Percentiles rank a stretch among this genome's conserved stretches.
Conservation (phyloP, 31 red algal genomes). For the Odonthalia washingtoniensis region DNA sequence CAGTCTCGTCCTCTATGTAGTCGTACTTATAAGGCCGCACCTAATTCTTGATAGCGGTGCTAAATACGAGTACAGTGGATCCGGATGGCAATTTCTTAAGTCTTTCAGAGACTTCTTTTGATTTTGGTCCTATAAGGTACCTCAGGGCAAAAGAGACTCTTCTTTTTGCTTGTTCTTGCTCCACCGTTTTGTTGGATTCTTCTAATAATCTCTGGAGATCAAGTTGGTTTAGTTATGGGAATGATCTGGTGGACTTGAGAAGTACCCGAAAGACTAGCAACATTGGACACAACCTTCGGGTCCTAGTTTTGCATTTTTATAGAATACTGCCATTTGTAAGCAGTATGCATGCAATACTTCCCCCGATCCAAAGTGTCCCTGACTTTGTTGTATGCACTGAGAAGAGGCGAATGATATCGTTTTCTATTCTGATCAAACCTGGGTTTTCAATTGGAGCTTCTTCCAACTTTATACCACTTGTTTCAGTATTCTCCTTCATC, state of each 20-base stretch:
- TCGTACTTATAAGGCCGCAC: not conserved
- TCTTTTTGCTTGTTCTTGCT: conserved; percentile 29
- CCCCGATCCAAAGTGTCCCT: not conserved
- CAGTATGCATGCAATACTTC: not conserved
- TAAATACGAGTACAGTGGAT: conserved; percentile 20
- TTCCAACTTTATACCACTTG: not conserved
- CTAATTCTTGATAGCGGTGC: not conserved
- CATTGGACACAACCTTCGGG: not conserved
- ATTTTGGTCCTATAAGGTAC: conserved; percentile 9
- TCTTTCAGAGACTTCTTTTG: not conserved
- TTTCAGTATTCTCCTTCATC: not conserved
- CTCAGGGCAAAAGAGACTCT: conserved; percentile 32
- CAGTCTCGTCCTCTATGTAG: conserved; percentile 23
- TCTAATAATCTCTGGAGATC: not conserved
- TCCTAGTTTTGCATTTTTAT: not conserved
- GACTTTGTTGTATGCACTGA: not conserved
- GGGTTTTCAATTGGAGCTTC: not conserved
- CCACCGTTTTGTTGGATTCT: no score
- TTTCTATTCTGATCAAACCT: not conserved
- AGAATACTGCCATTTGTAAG: not conserved
- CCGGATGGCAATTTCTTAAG: conserved; percentile 2
- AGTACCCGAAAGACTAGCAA: not conserved
- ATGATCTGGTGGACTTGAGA: not conserved
- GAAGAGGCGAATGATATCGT: not conserved
- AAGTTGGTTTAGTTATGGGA: not conserved